Evolutionary conservation across 169 alveolate genomes (phyloP).

Genomic region (Plasmodium yoelii): DNA sequence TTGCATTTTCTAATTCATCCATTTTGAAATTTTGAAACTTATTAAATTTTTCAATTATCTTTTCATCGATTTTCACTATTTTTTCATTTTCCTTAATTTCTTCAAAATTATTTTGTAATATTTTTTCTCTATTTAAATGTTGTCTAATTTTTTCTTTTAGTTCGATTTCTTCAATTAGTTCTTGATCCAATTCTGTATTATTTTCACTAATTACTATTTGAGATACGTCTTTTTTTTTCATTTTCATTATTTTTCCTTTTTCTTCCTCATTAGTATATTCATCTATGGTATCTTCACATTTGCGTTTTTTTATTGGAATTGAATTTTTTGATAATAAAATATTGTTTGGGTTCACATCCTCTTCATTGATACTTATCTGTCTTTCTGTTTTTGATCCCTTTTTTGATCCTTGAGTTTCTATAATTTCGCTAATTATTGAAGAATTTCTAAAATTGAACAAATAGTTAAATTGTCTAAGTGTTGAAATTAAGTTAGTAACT

Average conservation of each 20-base stretch:
- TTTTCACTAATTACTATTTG: neutral
- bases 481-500: constrained; percentile 31
- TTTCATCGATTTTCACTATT: neutral
- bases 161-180: neutral
- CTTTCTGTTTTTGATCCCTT: neutral
- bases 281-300: neutral
- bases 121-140: neutral
- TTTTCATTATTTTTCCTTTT: neutral
- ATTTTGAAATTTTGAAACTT: neutral
- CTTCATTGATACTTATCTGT: neutral
- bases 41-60: neutral
- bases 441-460: constrained; percentile 56
- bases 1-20: neutral
- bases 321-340: neutral
- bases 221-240: neutral
- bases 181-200: neutral
- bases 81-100: neutral
- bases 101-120: neutral
- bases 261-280: neutral
- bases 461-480: constrained; percentile 41
- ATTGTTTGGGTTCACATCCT: neutral
- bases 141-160: neutral
- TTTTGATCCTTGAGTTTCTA: neutral
- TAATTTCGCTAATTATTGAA: constrained; percentile 22
- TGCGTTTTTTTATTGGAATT: neutral